phyloP scores from a whole-genome alignment of 169 alveolate genomes.

The Eimeria maxima region DNA sequence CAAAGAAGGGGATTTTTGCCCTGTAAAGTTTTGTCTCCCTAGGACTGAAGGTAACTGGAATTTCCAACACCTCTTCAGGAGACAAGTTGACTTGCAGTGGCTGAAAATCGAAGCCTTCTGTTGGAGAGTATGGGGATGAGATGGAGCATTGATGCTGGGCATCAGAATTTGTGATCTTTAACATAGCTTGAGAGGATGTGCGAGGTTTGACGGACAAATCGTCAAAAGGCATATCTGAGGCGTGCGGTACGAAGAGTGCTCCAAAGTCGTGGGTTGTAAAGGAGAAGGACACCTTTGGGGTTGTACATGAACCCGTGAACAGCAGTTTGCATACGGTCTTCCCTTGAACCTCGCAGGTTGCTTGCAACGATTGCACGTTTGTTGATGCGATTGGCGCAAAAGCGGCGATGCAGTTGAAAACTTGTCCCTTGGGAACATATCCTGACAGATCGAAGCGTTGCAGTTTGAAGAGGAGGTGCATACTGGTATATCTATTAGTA shows the following conservation, averaged over 20 bases:
- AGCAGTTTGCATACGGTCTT: constrained; percentile 93
- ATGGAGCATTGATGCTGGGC: constrained; percentile 91
- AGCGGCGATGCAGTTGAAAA: constrained; percentile 28
- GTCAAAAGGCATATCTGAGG: constrained; percentile 30
- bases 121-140: constrained; percentile 91
- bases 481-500: too few species aligned
- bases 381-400: constrained; percentile 68
- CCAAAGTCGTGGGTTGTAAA: constrained; percentile 94
- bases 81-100: constrained; percentile 85
- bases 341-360: constrained; percentile 82
- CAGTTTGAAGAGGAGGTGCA: neutral
- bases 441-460: constrained; percentile 55
- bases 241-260: constrained; percentile 92
- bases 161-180: constrained; percentile 93
- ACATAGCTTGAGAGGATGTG: constrained; percentile 81
- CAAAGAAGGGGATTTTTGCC: constrained; percentile 93
- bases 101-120: constrained; percentile 87
- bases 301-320: constrained; percentile 91
- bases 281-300: constrained; percentile 95
- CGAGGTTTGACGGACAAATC: constrained; percentile 39
- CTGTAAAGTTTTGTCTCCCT: constrained; percentile 91
- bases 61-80: constrained; percentile 91
- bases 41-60: constrained; percentile 95
- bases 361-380: constrained; percentile 31
- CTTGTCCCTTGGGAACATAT: constrained; percentile 64